These are phyloP conservation scores for Diplodia intermedia DNA, from an alignment of 2,329 filamentous ascomycete genomes.

Conservation along the genomic window DNA sequence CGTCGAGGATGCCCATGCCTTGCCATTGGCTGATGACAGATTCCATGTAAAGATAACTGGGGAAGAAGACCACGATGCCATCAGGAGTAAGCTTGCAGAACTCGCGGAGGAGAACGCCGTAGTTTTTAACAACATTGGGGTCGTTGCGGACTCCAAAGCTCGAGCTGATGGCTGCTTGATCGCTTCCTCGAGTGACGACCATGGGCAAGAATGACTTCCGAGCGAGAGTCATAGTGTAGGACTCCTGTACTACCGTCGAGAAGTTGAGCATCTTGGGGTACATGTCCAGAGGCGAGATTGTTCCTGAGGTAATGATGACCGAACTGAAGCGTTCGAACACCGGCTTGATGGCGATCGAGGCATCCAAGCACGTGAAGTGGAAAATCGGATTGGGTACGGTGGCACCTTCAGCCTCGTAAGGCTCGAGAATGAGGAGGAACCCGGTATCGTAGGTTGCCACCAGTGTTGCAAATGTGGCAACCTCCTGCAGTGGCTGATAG, in stretches of 20 bases:
- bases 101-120: slow-evolving; percentile 89
- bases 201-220: slow-evolving; percentile 95
- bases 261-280: slow-evolving; percentile 99
- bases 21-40: slow-evolving; percentile 99
- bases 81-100: slow-evolving; percentile 96
- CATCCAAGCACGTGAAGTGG: slow-evolving; percentile 95
- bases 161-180: slow-evolving; percentile 91
- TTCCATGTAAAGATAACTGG: slow-evolving; percentile 98
- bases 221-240: slow-evolving; percentile 95
- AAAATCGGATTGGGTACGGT: slow-evolving; percentile 96
- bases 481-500: slow-evolving; percentile 94
- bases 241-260: slow-evolving; percentile 90
- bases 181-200: slow-evolving; percentile 94
- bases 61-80: slow-evolving; percentile 99
- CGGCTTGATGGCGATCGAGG: slow-evolving; percentile 96
- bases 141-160: slow-evolving; percentile 96
- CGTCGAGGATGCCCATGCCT: slow-evolving; percentile 95
- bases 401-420: slow-evolving; percentile 92
- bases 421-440: slow-evolving; percentile 94
- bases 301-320: slow-evolving; percentile 97
- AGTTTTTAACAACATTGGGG: slow-evolving; percentile 95
- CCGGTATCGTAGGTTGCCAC: slow-evolving; percentile 97
- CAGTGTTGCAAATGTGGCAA: slow-evolving; percentile 94
- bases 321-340: slow-evolving; percentile 98
- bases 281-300: slow-evolving; percentile 96